Base-by-base conservation (phyloP, 208 protist genomes). In the Wallacemonas sp. region DNA sequence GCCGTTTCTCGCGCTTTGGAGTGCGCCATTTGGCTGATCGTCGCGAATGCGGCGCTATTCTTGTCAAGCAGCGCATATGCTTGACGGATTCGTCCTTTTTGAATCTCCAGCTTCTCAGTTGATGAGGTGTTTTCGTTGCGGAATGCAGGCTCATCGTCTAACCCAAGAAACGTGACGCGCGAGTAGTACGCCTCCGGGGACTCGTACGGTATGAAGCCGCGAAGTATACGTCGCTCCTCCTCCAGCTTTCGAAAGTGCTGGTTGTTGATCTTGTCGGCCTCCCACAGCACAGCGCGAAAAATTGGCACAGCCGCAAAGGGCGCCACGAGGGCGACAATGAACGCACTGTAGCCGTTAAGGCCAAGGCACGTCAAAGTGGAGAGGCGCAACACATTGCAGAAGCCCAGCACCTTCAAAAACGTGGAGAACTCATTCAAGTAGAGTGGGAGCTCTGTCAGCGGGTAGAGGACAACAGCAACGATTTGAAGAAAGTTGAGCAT, bases 11-110 rank as follows among this genome's bases (percentile, higher is more conserved):
- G 68, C 21, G 70, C 68, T 33, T 62, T 65, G 21, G 72, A 78
- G 28, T 41, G 66, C 0, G 72, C 72, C 66, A 83, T 61, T 62
- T 79, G 72, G 12, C 64, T 42, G 17, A 83, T 77, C 3, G 69
- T 67, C 9, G 55, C 19, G 30, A 77, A 47, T 24, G 79, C 70
- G 22, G 62, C 62, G 38, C 67, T 60, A 62, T 84, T 79, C 64
- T 72, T 77, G 56, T 80, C 79, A 21, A 79, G 55, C 24, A 80
- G 66, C 28, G 74, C 71, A 66, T 80, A 84, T 38, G 78, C 72
- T 45, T 79, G 61, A 3, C 74, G 65, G 1, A 84, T 68, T 11
- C 59, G 55, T 3, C 38, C n/a, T 33, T 79, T 72, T 64, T 75
- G 63, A 8, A 63, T 30, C 51, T 79, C 62, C n/a, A 72, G 49